These are phyloP conservation scores for Rhodotorula sp. DNA, from an alignment of 1,284 basidiomycete genomes.

Conservation along the genomic window DNA sequence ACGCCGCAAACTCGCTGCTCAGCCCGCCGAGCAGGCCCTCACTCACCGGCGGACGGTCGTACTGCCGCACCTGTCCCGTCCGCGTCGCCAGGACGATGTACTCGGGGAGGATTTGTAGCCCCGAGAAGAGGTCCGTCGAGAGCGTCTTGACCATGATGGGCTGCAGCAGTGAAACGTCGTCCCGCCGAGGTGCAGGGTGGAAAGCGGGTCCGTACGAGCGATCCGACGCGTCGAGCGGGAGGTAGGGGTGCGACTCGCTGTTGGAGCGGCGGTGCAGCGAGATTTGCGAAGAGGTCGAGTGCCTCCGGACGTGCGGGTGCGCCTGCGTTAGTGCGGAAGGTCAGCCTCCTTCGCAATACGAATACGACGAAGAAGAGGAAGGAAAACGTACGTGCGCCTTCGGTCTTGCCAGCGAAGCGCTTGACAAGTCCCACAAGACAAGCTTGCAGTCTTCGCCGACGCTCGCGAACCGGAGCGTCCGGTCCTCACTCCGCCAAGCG, in stretches of 20 bases:
- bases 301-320: slow-evolving; percentile 27
- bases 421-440: slow-evolving; percentile 92
- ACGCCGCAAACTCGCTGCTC: slow-evolving; percentile 33
- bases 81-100: slow-evolving; percentile 26
- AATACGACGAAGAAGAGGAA: not conserved
- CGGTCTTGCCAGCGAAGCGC: slow-evolving; percentile 70
- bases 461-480: slow-evolving; percentile 68
- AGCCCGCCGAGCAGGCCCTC: slow-evolving; percentile 20
- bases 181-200: slow-evolving; percentile 82
- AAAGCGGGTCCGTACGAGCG: slow-evolving; percentile 17
- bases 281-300: slow-evolving; percentile 27
- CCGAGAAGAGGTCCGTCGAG: slow-evolving; percentile 34
- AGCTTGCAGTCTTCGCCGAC: slow-evolving; percentile 94
- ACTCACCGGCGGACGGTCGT: slow-evolving; percentile 34
- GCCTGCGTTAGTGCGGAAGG: not conserved
- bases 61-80: slow-evolving; percentile 31
- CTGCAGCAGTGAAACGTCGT: slow-evolving; percentile 85
- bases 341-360: not conserved
- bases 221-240: slow-evolving; percentile 14
- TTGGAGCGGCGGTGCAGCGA: slow-evolving; percentile 15
- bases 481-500: slow-evolving; percentile 75
- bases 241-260: slow-evolving; percentile 18
- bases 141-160: slow-evolving; percentile 69
- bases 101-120: slow-evolving; percentile 22
- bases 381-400: slow-evolving; percentile 58